phyloP scores from a whole-genome alignment of 257 asterid species.

The Dorcoceras hygrometricum region DNA sequence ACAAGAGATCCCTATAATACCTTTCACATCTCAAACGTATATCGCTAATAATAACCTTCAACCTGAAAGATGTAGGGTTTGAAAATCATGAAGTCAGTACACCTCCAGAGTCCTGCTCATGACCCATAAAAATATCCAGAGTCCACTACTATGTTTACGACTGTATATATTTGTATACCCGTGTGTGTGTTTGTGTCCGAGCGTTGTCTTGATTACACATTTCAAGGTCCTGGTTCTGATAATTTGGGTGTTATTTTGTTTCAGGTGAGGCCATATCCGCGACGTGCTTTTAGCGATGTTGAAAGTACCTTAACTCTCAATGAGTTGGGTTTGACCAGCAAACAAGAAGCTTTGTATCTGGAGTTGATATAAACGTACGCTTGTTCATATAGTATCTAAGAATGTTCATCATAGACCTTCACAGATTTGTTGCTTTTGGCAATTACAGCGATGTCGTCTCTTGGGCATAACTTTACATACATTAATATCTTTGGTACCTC shows the following conservation, averaged over 20 bases:
- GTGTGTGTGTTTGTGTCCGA: neutral
- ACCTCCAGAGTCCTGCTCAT: neutral
- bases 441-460: neutral
- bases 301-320: conserved; percentile 56
- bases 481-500: neutral
- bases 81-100: neutral
- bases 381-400: conserved; percentile 24
- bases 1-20: neutral
- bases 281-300: conserved; percentile 71
- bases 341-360: conserved; percentile 91
- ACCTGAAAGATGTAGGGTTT: neutral
- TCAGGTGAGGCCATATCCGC: conserved; percentile 93
- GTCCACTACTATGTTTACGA: neutral
- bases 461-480: neutral
- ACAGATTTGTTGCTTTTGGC: neutral
- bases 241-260: conserved; percentile 15
- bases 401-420: neutral
- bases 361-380: conserved; percentile 57
- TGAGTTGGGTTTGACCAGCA: conserved; percentile 90
- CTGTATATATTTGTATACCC: neutral
- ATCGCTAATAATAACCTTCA: neutral
- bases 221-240: neutral
- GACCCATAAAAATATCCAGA: neutral
- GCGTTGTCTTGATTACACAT: neutral
- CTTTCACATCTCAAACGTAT: neutral